These are phyloP conservation scores for Multifurca ochricompacta DNA, from an alignment of 768 basidiomycete genomes.

Conservation along the genomic window DNA sequence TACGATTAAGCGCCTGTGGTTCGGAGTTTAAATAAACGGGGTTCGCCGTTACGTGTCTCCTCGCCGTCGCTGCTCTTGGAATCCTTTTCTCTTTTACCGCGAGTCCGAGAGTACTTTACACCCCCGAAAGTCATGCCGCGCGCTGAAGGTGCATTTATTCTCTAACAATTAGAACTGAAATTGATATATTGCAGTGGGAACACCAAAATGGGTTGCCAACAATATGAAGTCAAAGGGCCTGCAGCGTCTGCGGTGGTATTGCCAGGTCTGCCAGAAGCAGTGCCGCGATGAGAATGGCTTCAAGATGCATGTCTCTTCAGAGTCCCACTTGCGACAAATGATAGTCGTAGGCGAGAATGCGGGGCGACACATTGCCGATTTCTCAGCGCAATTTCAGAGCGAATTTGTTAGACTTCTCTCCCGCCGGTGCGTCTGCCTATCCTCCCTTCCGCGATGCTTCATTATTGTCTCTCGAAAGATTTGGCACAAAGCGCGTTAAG, in stretches of 20 bases:
- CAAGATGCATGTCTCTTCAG: slow-evolving; percentile 87
- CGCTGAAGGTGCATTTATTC: slow-evolving; percentile 11
- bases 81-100: too few species aligned
- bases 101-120: too few species aligned
- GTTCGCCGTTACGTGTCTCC: too few species aligned
- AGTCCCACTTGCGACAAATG: slow-evolving; percentile 93
- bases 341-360: slow-evolving; percentile 93
- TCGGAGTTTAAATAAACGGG: too few species aligned
- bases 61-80: too few species aligned
- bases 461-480: slow-evolving; percentile 35
- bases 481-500: slow-evolving; percentile 89
- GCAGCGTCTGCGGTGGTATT: slow-evolving; percentile 95
- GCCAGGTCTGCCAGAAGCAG: slow-evolving; percentile 98
- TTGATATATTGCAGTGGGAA: slow-evolving; percentile 49
- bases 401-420: slow-evolving; percentile 90
- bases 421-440: slow-evolving; percentile 48
- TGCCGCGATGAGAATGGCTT: slow-evolving; percentile 99
- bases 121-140: slow-evolving; percentile 13
- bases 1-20: too few species aligned
- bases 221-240: slow-evolving; percentile 97
- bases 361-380: slow-evolving; percentile 84
- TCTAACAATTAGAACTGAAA: background rate
- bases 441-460: background rate
- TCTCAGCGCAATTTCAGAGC: slow-evolving; percentile 80
- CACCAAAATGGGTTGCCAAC: slow-evolving; percentile 85